These are phyloP conservation scores for Kwoniella shivajii DNA, from an alignment of 1,284 basidiomycete species.

Conservation along the genomic window DNA sequence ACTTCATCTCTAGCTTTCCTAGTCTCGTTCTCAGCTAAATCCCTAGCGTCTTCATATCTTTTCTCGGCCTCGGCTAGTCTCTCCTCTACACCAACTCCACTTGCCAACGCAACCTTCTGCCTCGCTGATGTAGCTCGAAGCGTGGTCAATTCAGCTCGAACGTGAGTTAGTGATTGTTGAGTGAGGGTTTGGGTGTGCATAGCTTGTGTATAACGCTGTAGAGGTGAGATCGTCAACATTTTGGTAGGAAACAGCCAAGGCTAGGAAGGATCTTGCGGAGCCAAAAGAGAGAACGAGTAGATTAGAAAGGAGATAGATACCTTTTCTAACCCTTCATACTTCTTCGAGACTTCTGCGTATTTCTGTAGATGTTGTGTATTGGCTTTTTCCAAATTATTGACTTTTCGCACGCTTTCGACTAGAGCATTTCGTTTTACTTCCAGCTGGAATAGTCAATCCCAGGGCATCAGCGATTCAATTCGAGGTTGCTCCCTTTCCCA, in stretches of 20 bases:
- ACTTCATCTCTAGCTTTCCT: conserved; percentile 67
- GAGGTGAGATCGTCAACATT: conserved; percentile 9
- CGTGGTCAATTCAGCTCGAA: conserved; percentile 42
- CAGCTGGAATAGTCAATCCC: conserved; percentile 25
- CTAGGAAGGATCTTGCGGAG: background rate
- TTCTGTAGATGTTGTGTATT: conserved; percentile 46
- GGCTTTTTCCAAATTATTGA: conserved; percentile 49
- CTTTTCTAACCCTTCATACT: conserved; percentile 52
- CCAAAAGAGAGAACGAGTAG: background rate
- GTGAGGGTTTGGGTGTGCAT: conserved; percentile 52
- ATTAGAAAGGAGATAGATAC: conserved; percentile 33
- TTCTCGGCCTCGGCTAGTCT: conserved; percentile 57
- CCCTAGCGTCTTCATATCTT: conserved; percentile 77
- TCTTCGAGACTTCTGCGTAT: conserved; percentile 43
- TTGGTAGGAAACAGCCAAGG: background rate
- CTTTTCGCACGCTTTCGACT: conserved; percentile 39
- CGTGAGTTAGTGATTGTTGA: conserved; percentile 48
- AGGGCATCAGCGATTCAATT: too few species aligned
- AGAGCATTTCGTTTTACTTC: conserved; percentile 46
- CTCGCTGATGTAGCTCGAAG: conserved; percentile 29
- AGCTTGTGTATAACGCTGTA: conserved; percentile 74
- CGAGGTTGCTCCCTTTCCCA: too few species aligned
- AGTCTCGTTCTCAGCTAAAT: conserved; percentile 75
- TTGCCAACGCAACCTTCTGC: conserved; percentile 27
- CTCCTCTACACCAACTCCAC: conserved; percentile 36